A percentile compares a stretch with the other conserved stretches of the same genome.
phyloP scores from a whole-genome alignment of 2,329 filamentous ascomycete genomes.

The Alternaria sp. region DNA sequence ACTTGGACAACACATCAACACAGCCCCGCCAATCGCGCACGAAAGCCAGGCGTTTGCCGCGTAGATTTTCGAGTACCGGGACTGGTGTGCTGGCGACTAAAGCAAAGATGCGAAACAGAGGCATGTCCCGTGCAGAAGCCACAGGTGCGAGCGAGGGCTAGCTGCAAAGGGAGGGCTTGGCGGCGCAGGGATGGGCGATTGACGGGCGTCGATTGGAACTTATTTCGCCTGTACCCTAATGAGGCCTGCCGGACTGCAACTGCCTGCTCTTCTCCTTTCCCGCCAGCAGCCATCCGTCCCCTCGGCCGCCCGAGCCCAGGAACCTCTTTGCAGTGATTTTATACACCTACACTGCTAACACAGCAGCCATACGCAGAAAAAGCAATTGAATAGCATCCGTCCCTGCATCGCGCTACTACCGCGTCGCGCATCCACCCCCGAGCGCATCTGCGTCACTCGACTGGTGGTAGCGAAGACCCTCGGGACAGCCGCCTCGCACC shows the following conservation, averaged over 20 bases:
- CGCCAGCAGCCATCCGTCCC: constrained; percentile 8
- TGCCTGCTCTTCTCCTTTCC: constrained; percentile 25
- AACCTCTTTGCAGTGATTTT: neutral
- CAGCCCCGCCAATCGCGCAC: constrained; percentile 19
- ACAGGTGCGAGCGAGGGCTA: neutral
- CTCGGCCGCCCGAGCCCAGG: neutral
- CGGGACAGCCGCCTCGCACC: constrained; percentile 24
- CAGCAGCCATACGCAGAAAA: constrained; percentile 11
- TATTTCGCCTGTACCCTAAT: constrained; percentile 29
- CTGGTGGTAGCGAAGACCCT: constrained; percentile 24
- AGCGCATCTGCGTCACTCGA: constrained; percentile 12
- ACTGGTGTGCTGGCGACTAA: constrained; percentile 16
- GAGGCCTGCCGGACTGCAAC: constrained; percentile 19
- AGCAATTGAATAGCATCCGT: constrained; percentile 17
- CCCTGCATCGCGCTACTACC: constrained; percentile 24
- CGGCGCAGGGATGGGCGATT: constrained; percentile 6
- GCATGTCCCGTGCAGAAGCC: constrained; percentile 2
- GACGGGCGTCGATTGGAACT: constrained; percentile 17
- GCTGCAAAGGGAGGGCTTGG: constrained; percentile 8
- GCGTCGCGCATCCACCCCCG: constrained; percentile 16
- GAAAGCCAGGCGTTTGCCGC: constrained; percentile 1
- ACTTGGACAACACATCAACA: constrained; percentile 32
- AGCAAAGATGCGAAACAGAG: constrained; percentile 18
- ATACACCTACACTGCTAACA: constrained; percentile 1
- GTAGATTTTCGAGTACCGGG: constrained; percentile 13